Evolutionary conservation across 768 basidiomycete species (phyloP), one percentile per base, ranked within the genome.

Genomic region (Mycena galopus): DNA sequence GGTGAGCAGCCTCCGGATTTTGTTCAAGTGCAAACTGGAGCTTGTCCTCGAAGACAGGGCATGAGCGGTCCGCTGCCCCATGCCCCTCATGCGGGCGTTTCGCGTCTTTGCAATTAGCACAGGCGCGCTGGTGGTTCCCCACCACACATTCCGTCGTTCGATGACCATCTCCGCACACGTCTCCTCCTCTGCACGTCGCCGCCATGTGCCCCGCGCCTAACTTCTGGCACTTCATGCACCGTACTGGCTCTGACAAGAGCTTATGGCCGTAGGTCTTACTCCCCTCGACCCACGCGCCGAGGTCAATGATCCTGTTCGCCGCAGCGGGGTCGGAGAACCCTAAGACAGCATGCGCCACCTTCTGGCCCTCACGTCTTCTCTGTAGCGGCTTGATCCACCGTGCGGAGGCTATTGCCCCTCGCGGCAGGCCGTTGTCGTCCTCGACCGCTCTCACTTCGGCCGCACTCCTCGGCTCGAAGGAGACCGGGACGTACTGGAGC

Each of bases 381-480:
- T 78, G 69, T 0, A 62, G 21, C 0, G 78, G 73, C 53, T 83
- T 82, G 21, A 82, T 77, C 75, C 74, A 84, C 16, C 71, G 63
- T 1, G 76, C 77, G 3, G 23, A 21, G 0, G 47, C 35, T 1
- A 82, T 69, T 14, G 51, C 23, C 0, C 67, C 63, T 0, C 30
- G 0, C 5, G 29, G 42, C 0, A 79, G 35, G 25, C 47, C 51
- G 30, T 73, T 79, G 23, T 71, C 63, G 0, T 55, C n/a, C 37
- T 81, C 78, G 1, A 78, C 53, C 3, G 5, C n/a, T 0, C 39
- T 14, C 5, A 74, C 17, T 42, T 0, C 27, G 21, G 9, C 65
- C 35, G 8, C 53, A 7, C 14, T 37, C 35, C n/a, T 47, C 0
- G 75, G 72, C 35, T 73, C 59, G 47, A 78, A 76, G 0, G 62